Percentiles rank a stretch among this genome's conserved stretches.
phyloP scores from a whole-genome alignment of 352 stramenopile species.

The Pythium oligandrum region DNA sequence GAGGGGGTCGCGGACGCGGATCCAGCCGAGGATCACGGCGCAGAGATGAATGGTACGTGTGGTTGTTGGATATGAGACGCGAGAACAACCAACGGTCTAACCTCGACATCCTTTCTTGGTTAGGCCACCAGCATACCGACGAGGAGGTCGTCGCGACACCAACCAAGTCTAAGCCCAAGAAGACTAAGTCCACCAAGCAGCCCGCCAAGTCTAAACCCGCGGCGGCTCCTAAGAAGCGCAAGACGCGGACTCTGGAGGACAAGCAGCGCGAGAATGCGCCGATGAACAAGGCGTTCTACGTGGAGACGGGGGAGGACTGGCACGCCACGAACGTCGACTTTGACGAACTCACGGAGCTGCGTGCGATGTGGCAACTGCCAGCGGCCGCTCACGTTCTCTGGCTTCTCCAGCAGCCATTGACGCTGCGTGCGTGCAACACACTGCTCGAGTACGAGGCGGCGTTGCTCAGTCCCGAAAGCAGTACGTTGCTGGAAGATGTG shows the following conservation, averaged over 20 bases:
- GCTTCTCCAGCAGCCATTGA: constrained; percentile 76
- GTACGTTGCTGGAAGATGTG: constrained; percentile 70
- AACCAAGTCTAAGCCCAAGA: constrained; percentile 6
- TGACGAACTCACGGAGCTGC: constrained; percentile 54
- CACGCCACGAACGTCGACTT: constrained; percentile 70
- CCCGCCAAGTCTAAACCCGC: constrained; percentile 14
- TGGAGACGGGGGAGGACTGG: constrained; percentile 67
- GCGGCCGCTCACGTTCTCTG: constrained; percentile 79
- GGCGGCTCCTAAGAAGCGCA: constrained; percentile 46
- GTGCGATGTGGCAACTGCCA: constrained; percentile 70
- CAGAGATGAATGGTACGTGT: no score
- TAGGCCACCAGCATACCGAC: no score
- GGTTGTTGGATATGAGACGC: no score
- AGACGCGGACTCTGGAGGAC: constrained; percentile 45
- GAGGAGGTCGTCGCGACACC: not conserved
- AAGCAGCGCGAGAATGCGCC: constrained; percentile 56
- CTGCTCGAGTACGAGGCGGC: constrained; percentile 82
- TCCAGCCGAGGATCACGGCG: no score
- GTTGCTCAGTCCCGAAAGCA: constrained; percentile 66
- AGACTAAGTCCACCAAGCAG: constrained; percentile 1
- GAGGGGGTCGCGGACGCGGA: no score
- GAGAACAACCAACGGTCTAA: no score
- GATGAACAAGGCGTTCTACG: constrained; percentile 55
- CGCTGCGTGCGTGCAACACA: constrained; percentile 69
- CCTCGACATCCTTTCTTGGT: no score